Evolutionary conservation across 371 early-diverging fungal genomes (phyloP).

Genomic region (Gilbertella persicaria): DNA sequence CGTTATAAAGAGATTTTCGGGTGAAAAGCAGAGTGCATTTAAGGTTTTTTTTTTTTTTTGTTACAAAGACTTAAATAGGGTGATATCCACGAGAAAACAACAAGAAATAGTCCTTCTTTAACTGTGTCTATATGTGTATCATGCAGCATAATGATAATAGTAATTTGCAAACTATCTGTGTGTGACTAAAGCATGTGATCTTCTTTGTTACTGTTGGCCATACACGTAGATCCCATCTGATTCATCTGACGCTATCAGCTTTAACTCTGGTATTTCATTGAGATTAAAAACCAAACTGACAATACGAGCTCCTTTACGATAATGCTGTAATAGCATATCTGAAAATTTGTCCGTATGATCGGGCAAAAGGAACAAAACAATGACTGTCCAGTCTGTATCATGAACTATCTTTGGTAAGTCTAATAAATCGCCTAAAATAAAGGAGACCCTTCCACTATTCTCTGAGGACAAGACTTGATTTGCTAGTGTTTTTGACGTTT

Average conservation of each 20-base stretch:
- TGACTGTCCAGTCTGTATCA: conserved; percentile 49
- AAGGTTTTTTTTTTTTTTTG: conserved; percentile 1
- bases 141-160: too few relatives aligned
- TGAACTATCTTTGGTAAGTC: conserved; percentile 32
- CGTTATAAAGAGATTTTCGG: conserved; percentile 3
- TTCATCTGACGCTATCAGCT: conserved; percentile 44
- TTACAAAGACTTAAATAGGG: conserved; percentile 8
- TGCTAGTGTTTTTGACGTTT: conserved; percentile 43
- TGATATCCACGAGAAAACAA: conserved; percentile 12
- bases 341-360: conserved; percentile 60
- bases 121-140: too few relatives aligned
- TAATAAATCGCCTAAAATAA: conserved; percentile 52
- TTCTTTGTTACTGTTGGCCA: conserved; percentile 7
- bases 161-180: too few relatives aligned
- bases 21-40: conserved; percentile 4
- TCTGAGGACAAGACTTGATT: conserved; percentile 24
- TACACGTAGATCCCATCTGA: conserved; percentile 61
- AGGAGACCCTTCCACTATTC: conserved; percentile 27
- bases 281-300: conserved; percentile 62
- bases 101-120: too few relatives aligned
- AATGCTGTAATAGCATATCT: conserved; percentile 51
- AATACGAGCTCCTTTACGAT: conserved; percentile 55
- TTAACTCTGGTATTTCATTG: conserved; percentile 53
- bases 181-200: neutral
- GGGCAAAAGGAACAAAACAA: conserved; percentile 60